phyloP scores from a whole-genome alignment of 164 flowering plant species.

The Umbellularia californica region DNA sequence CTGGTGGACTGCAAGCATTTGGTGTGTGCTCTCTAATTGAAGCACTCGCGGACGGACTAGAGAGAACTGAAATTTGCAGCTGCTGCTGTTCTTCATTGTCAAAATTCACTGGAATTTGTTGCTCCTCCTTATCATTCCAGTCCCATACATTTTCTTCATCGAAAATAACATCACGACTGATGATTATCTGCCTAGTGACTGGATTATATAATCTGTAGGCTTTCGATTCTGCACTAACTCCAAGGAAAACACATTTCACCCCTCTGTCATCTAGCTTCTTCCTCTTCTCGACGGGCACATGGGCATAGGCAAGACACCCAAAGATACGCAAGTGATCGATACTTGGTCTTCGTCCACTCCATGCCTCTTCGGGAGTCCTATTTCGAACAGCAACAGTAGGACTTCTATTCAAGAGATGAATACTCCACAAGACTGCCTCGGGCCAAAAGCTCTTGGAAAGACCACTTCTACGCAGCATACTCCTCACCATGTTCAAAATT shows the following conservation, averaged over 20 bases:
- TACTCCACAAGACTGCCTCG: background rate
- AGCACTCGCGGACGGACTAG: background rate
- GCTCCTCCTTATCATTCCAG: background rate
- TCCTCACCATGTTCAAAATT: background rate
- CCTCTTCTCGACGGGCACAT: background rate
- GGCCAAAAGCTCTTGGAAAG: background rate
- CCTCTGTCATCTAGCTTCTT: background rate
- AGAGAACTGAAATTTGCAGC: background rate
- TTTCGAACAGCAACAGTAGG: background rate
- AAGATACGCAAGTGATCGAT: background rate
- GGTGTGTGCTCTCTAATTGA: no score
- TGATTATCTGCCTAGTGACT: background rate
- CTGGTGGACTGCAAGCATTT: no score
- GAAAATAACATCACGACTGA: background rate
- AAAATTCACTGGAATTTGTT: background rate
- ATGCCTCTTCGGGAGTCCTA: background rate
- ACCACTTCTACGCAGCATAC: background rate
- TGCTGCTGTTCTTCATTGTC: background rate
- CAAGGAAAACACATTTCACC: constrained; percentile 5
- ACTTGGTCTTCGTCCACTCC: background rate
- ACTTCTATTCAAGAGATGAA: background rate
- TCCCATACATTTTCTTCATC: background rate
- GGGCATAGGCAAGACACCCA: background rate
- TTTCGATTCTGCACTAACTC: background rate
- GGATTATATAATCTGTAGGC: background rate